Base-by-base conservation (phyloP, 2,329 filamentous ascomycete species). In the Talaromyces marneffei region DNA sequence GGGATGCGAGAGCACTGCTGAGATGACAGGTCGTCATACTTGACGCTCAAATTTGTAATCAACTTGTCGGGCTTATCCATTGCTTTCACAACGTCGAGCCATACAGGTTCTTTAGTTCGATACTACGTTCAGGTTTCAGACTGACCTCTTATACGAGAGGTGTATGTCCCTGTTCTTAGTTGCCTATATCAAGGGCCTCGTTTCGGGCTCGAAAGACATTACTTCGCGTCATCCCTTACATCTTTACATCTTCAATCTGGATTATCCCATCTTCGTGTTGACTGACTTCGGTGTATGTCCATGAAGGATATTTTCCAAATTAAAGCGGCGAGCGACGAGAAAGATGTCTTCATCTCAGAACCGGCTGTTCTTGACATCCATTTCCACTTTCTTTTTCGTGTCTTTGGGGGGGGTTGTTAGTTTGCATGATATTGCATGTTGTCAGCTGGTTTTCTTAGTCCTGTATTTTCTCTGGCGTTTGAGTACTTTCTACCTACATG, bases 1-100 rank as follows among this genome's bases (percentile, higher is more conserved):
- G 61, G 75, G 75, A 4, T 75, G 77, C 63, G 75, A 78, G 63
- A 77, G 74, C 61, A 77, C 75, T 16, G 70, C 68, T 54, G 75
- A 77, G 46, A 63, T 77, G 60, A 77, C 75, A 18, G 71, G 72
- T 8, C 66, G 68, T 23, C 57, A 59, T 52, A 70, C 48, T 31
- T 53, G 35, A 12, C 57, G 57, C 35, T 53, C 57, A 35, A 59
- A 53, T 9, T 31, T 53, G 12, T 40, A 59, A 59, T 53, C n/a
- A 12, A 53, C 25, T 27, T 20, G 3, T 29, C n/a, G 16, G 25
- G 20, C 31, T 35, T 40, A 10, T 29, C 35, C 25, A 33, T 37
- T 40, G 39, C 55, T 23, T 33, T 27, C n/a, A 33, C 25, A 6
- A 53, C 59, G 64, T 64, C 57, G 59, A 57, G 39, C 46, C 54